Percentiles rank a stretch among this genome's conserved stretches.
Evolutionary conservation across 2,329 filamentous ascomycete genomes (phyloP).

Genomic region (Epichloe coenophiala): DNA sequence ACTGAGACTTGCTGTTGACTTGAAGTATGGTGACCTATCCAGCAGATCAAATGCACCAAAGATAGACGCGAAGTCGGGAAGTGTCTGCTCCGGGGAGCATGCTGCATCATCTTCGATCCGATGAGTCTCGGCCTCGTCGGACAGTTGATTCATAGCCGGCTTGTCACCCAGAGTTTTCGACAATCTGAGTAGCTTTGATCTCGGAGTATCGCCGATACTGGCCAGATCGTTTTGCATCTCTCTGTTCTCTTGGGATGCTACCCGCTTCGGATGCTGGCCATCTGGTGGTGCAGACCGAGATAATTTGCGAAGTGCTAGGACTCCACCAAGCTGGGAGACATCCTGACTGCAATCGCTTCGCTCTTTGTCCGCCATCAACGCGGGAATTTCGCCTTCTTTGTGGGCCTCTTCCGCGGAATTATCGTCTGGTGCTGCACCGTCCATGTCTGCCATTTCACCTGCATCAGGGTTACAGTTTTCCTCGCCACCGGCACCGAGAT

Average conservation of each 20-base stretch:
- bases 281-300: constrained; percentile 3
- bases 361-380: neutral
- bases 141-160: neutral
- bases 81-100: constrained; percentile 11
- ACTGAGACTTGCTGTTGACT: constrained; percentile 6
- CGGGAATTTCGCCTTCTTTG: neutral
- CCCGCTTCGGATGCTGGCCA: neutral
- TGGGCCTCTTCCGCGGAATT: neutral
- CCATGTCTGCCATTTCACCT: neutral
- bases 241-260: neutral
- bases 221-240: neutral
- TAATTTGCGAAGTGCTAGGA: neutral
- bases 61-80: constrained; percentile 16
- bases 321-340: neutral
- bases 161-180: neutral
- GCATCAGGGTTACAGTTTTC: neutral
- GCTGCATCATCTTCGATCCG: neutral
- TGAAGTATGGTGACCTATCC: constrained; percentile 11
- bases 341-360: neutral
- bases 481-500: neutral
- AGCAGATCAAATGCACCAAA: constrained; percentile 16
- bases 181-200: neutral
- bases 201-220: neutral
- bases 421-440: neutral
- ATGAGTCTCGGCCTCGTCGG: neutral